These are phyloP conservation scores for Zoysia japonica DNA, from an alignment of 176 grass and related monocot genomes.

Conservation along the genomic window DNA sequence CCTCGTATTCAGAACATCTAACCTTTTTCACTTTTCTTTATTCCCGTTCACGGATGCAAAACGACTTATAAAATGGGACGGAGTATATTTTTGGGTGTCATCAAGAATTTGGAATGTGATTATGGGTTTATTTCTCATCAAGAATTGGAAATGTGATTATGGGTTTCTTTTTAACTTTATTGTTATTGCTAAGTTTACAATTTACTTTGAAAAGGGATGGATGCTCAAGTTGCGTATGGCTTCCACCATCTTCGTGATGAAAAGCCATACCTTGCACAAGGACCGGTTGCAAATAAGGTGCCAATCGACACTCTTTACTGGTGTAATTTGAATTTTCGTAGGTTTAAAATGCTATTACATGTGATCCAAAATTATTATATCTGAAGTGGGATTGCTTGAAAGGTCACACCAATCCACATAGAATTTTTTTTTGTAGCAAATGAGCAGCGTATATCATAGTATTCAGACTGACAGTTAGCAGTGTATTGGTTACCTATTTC, in stretches of 20 bases:
- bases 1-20: too few relatives aligned
- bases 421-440: background rate
- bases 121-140: background rate
- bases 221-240: slow-evolving; percentile 93
- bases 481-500: slow-evolving; percentile 2
- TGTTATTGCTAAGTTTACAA: background rate
- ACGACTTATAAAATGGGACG: too few relatives aligned
- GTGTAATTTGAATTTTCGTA: background rate
- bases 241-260: slow-evolving; percentile 91
- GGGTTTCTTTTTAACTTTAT: background rate
- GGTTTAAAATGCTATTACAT: slow-evolving; percentile 16
- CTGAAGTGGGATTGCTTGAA: background rate
- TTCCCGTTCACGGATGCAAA: too few relatives aligned
- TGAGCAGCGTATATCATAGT: background rate
- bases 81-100: background rate
- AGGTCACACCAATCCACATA: background rate
- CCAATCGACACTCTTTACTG: slow-evolving; percentile 9
- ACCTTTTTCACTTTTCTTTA: too few relatives aligned
- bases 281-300: slow-evolving; percentile 95
- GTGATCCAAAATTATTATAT: background rate
- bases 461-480: slow-evolving; percentile 9
- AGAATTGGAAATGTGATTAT: too few relatives aligned
- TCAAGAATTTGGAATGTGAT: slow-evolving; percentile 6
- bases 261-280: slow-evolving; percentile 88
- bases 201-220: slow-evolving; percentile 77